Percentiles rank a stretch among this genome's conserved stretches.
phyloP scores from a whole-genome alignment of 352 stramenopile genomes.

The Phytophthora crassamura region DNA sequence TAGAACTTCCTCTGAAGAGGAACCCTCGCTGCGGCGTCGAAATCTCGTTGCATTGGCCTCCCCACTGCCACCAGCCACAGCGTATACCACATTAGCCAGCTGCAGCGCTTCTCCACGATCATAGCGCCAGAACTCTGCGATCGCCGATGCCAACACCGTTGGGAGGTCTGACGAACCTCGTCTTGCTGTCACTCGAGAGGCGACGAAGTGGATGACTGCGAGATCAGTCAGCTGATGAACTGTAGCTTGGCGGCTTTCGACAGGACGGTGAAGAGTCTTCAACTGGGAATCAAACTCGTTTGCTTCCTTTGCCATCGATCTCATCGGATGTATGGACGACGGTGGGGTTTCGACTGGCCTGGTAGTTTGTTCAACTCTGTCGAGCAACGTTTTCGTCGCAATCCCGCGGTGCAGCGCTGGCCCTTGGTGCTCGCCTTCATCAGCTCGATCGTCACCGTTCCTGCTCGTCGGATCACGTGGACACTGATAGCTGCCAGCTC shows the following conservation, averaged over 20 bases:
- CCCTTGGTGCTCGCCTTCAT: background rate
- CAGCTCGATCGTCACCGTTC: background rate
- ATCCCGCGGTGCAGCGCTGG: background rate
- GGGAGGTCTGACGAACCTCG: too few species aligned
- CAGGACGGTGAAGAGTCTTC: background rate
- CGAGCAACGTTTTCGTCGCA: background rate
- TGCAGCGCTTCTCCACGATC: too few species aligned
- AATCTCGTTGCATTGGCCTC: too few species aligned
- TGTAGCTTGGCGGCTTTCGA: background rate
- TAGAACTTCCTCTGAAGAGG: too few species aligned
- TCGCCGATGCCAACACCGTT: too few species aligned
- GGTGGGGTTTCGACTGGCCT: background rate
- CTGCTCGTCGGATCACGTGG: background rate
- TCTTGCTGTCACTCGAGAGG: background rate
- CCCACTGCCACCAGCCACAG: too few species aligned
- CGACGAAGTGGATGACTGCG: conserved; percentile 11
- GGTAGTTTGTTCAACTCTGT: background rate
- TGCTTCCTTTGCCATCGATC: background rate
- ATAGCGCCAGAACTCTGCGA: too few species aligned
- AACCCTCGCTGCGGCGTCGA: too few species aligned
- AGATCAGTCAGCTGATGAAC: conserved; percentile 18
- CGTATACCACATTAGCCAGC: too few species aligned
- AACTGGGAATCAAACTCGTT: background rate
- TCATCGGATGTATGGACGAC: background rate
- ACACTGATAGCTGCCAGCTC: background rate